Evolutionary conservation across 768 basidiomycete genomes (phyloP), one percentile per base, ranked within the genome.

Genomic region (Harrya chromipes): DNA sequence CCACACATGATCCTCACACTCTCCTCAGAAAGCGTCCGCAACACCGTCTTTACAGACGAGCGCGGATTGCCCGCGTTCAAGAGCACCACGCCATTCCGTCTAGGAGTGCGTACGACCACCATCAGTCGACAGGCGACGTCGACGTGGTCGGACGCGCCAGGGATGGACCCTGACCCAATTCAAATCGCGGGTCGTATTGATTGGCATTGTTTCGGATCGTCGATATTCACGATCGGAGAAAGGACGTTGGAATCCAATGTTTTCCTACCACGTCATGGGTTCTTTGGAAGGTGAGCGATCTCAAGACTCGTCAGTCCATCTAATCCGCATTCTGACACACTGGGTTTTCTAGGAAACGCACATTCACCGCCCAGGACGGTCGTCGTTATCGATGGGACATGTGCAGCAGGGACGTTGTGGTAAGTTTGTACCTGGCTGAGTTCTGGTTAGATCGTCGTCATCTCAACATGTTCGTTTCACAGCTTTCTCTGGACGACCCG

Each of bases 351-450:
- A 65, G 60, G 29, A 62, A 56, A 20, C 56, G 60, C 23, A 58
- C 63, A 1, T 72, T 73, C 47, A 61, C 43, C 4, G 72, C 64
- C 0, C 64, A 54, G 1, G 70, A 72, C 36, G 68, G 64, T 6
- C 63, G 49, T 21, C 55, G 49, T 38, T 72, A 71, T 35, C 57
- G 60, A 40, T 73, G 72, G 72, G 54, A 57, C 10, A 51, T 70
- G 43, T 1, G 50, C 17, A 1, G 1, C 2, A 20, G 43, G 12
- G 39, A 47, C 14, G 61, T 62, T 9, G 46, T 27, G 50, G 54
- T 66, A 4, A 17, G 61, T 34, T 13, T 20, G 11, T 0, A 31
- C 24, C 26, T 8, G 1, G 52, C 43, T 36, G n/a, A 9, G 1
- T 31, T 37, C 19, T 8, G 11, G 7, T 26, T 34, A 10, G 17